Base-by-base conservation (phyloP, 805 yeast species). In the Vanderwaltozyma tropicalis region DNA sequence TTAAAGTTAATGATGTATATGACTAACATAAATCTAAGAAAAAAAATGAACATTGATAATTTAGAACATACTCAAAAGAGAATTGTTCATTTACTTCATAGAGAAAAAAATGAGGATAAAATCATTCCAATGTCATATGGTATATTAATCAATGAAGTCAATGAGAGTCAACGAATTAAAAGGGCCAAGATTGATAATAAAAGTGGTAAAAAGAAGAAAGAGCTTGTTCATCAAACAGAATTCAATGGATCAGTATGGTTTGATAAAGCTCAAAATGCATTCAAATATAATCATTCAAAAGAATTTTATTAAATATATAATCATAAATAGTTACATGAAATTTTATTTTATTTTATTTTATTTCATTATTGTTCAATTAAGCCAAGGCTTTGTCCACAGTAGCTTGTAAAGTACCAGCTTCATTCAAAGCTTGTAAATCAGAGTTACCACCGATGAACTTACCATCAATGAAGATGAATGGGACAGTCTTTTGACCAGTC, bases 361-460 rank as follows among this genome's bases (percentile, higher is more conserved):
- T n/a, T n/a, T n/a, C n/a, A n/a, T n/a, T n/a, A n/a, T n/a, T n/a
- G n/a, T n/a, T n/a, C n/a, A n/a, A n/a, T n/a, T n/a, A n/a, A n/a
- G n/a, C n/a, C n/a, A n/a, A n/a, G n/a, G n/a, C n/a, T n/a, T n/a
- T n/a, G n/a, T n/a, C n/a, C n/a, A n/a, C n/a, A n/a, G n/a, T n/a
- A n/a, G 9, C 49, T 42, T 68, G 71, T 53, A 85, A 72, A 61
- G 76, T 56, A 49, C 80, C 89, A 33, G 61, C 51, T 20, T 77
- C 68, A 47, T 72, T 68, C 60, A 88, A 72, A 37, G 74, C 69
- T 64, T 86, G 94, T 47, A 89, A 68, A 50, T 86, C 95, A 28
- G 89, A 80, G 73, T 86, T 85, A 45, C 97, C 98, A 43, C 98
- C 98, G 53, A 89, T 76, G 68, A 86, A 95, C 64, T 87, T 73